phyloP scores from a whole-genome alignment of 768 basidiomycete genomes.

The Scleroderma citrinum region DNA sequence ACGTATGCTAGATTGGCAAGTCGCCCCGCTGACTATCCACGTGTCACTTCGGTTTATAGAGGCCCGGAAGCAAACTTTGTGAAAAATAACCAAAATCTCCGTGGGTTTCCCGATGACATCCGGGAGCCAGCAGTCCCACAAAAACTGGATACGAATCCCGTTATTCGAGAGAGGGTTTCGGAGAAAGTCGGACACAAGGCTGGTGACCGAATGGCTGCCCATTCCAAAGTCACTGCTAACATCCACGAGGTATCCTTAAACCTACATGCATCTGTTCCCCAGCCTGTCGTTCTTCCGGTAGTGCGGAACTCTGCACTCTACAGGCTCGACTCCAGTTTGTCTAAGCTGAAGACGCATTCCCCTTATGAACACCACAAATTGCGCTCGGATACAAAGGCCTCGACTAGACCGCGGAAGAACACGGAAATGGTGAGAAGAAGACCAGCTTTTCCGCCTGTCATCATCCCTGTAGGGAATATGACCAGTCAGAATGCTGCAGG shows the following conservation, averaged over 20 bases:
- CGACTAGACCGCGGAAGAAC: background rate
- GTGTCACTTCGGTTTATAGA: background rate
- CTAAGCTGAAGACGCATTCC: conserved; percentile 26
- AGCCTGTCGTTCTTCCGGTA: conserved; percentile 8
- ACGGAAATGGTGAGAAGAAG: conserved; percentile 6
- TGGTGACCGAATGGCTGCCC: too few relatives aligned
- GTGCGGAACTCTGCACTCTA: conserved; percentile 27
- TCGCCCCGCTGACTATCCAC: background rate
- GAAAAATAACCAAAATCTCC: conserved; percentile 10
- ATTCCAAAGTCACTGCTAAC: background rate
- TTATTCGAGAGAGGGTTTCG: background rate
- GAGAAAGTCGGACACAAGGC: background rate
- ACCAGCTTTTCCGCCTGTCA: conserved; percentile 18
- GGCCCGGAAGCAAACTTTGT: background rate
- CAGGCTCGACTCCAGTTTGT: conserved; percentile 29
- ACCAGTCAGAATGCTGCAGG: conserved; percentile 3
- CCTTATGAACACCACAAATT: conserved; percentile 22
- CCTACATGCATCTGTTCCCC: conserved; percentile 17
- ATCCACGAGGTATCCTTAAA: conserved; percentile 8
- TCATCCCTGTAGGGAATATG: conserved; percentile 9
- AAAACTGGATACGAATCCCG: background rate
- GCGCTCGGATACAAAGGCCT: conserved; percentile 11
- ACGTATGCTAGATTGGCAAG: background rate
- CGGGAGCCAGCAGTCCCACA: background rate
- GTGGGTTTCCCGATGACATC: conserved; percentile 7